A percentile compares a stretch with the other conserved stretches of the same genome.
Conservation (phyloP, 352 stramenopile genomes). For the Thraustochytrium sp. region DNA sequence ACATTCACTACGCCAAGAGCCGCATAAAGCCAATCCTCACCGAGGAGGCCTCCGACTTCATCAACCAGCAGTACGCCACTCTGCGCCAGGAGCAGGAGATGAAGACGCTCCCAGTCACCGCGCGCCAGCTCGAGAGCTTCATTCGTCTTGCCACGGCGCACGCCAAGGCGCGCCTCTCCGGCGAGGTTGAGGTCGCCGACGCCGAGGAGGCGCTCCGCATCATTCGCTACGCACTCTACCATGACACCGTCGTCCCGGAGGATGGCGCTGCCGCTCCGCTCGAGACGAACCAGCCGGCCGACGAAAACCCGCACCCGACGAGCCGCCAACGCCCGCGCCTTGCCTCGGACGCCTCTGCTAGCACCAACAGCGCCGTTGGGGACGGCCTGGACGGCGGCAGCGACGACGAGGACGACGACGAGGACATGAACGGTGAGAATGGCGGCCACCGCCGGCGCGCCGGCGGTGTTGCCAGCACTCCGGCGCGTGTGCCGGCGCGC, state of each 20-base stretch:
- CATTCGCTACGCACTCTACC: slow-evolving; percentile 40
- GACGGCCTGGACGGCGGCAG: slow-evolving; percentile 56
- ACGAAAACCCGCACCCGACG: neutral
- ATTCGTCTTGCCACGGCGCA: slow-evolving; percentile 96
- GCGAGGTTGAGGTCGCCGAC: slow-evolving; percentile 70
- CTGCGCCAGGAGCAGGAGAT: slow-evolving; percentile 88
- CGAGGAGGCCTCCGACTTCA: slow-evolving; percentile 77
- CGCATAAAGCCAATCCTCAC: slow-evolving; percentile 70
- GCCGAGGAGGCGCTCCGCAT: slow-evolving; percentile 39
- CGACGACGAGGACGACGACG: slow-evolving; percentile 23
- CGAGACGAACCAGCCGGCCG: neutral
- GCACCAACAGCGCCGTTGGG: too few species aligned
- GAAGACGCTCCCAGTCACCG: slow-evolving; percentile 88
- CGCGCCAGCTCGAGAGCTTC: slow-evolving; percentile 96
- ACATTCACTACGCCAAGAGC: slow-evolving; percentile 97
- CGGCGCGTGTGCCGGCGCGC: too few species aligned
- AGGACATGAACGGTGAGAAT: neutral
- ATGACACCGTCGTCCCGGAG: slow-evolving; percentile 32
- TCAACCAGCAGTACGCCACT: slow-evolving; percentile 93
- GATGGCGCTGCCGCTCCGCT: neutral
- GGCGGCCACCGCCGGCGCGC: too few species aligned
- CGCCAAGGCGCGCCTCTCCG: slow-evolving; percentile 87
- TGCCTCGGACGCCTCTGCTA: too few species aligned
- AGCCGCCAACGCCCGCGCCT: slow-evolving; percentile 25
- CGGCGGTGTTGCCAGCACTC: too few species aligned